A percentile compares a stretch with the other conserved stretches of the same genome.
Evolutionary conservation across 306 rosid species (phyloP).

Genomic region (Hippophae rhamnoides): DNA sequence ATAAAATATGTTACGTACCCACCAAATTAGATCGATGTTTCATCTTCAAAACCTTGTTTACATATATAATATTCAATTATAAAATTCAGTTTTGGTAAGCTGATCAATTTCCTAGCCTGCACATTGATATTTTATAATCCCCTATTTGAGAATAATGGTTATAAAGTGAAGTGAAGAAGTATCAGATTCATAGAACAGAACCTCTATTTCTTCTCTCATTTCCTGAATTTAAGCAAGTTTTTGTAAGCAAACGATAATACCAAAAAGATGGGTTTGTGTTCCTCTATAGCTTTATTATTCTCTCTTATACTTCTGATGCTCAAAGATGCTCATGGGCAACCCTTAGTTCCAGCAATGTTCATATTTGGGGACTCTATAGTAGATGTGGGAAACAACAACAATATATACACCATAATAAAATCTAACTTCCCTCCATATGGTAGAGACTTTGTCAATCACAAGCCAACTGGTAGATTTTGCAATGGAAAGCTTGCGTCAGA

Average conservation of each 20-base stretch:
- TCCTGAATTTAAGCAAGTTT: background rate
- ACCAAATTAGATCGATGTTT: too few relatives aligned
- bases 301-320: slow-evolving; percentile 23
- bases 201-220: too few relatives aligned
- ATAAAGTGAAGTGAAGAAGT: too few relatives aligned
- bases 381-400: slow-evolving; percentile 65
- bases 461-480: slow-evolving; percentile 57
- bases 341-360: slow-evolving; percentile 64
- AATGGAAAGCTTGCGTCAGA: slow-evolving; percentile 65
- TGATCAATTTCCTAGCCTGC: too few relatives aligned
- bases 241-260: background rate
- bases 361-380: slow-evolving; percentile 63
- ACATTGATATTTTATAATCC: too few relatives aligned
- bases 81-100: too few relatives aligned
- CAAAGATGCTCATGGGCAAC: slow-evolving; percentile 33
- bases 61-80: too few relatives aligned
- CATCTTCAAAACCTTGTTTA: too few relatives aligned
- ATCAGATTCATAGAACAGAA: too few relatives aligned
- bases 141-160: too few relatives aligned
- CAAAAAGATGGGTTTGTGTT: slow-evolving; percentile 22
- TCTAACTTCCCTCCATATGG: slow-evolving; percentile 67
- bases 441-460: slow-evolving; percentile 47
- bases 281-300: slow-evolving; percentile 17
- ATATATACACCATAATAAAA: slow-evolving; percentile 27
- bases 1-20: too few relatives aligned